These are phyloP conservation scores for Aspergillus pseudoglaucus DNA, from an alignment of 2,329 filamentous ascomycete species.

Conservation along the genomic window DNA sequence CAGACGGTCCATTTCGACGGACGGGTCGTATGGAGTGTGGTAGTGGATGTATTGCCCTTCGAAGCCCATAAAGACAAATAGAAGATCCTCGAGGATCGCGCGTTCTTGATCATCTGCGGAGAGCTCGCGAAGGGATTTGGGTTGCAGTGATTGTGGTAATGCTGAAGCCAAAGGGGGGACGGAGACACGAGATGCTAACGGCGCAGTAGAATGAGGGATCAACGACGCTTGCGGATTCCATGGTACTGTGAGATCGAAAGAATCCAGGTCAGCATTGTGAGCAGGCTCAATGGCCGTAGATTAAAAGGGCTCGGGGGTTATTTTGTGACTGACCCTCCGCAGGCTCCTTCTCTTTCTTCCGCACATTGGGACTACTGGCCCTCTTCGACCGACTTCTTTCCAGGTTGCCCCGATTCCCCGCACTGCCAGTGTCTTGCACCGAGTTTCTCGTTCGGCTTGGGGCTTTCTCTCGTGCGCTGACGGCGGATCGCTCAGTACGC, in stretches of 20 bases:
- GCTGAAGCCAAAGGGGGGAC: slow-evolving; percentile 57
- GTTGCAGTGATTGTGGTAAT: slow-evolving; percentile 63
- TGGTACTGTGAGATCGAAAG: slow-evolving; percentile 26
- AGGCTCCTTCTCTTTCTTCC: slow-evolving; percentile 28
- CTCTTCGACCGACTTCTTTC: slow-evolving; percentile 28
- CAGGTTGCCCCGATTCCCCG: slow-evolving; percentile 28
- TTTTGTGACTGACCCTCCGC: slow-evolving; percentile 22
- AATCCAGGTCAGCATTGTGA: slow-evolving; percentile 10
- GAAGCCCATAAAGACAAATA: slow-evolving; percentile 96
- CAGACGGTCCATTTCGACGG: slow-evolving; percentile 78
- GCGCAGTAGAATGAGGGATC: slow-evolving; percentile 62
- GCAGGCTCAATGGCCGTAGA: neutral
- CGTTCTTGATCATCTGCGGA: slow-evolving; percentile 77
- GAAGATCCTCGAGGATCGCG: slow-evolving; percentile 77
- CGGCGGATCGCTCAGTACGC: slow-evolving; percentile 38
- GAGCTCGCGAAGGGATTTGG: slow-evolving; percentile 61
- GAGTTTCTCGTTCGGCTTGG: slow-evolving; percentile 56
- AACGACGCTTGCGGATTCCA: slow-evolving; percentile 80
- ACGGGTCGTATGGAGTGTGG: slow-evolving; percentile 71
- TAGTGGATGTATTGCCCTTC: slow-evolving; percentile 97
- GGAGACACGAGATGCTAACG: slow-evolving; percentile 63
- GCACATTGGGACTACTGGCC: slow-evolving; percentile 16
- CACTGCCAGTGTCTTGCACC: slow-evolving; percentile 34
- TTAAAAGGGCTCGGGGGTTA: neutral
- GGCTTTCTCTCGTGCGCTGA: slow-evolving; percentile 59